Evolutionary conservation across 2,329 filamentous ascomycete species (phyloP).

Genomic region (Stagonosporopsis rhizophila): DNA sequence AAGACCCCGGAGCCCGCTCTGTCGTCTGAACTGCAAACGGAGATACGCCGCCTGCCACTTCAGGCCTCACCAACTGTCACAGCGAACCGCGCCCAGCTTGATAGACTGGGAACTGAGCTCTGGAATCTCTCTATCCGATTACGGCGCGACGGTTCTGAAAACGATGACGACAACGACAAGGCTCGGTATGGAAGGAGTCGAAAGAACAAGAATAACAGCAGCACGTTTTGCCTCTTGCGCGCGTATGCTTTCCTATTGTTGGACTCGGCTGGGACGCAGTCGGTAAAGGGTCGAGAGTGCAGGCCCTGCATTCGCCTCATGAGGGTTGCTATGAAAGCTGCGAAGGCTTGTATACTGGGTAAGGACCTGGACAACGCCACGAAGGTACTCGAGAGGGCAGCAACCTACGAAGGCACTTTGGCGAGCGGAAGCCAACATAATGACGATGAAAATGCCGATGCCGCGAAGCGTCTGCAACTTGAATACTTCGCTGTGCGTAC

Average conservation of each 20-base stretch:
- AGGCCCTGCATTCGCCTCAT: slow-evolving; percentile 62
- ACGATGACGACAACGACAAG: slow-evolving; percentile 22
- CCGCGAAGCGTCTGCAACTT: slow-evolving; percentile 55
- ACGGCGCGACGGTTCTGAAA: slow-evolving; percentile 29
- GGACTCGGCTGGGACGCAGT: slow-evolving; percentile 51
- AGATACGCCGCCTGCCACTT: slow-evolving; percentile 53
- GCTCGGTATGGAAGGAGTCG: slow-evolving; percentile 42
- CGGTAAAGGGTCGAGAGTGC: slow-evolving; percentile 25
- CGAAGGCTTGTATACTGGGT: slow-evolving; percentile 67
- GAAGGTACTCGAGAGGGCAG: slow-evolving; percentile 69
- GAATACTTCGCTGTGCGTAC: slow-evolving; percentile 73
- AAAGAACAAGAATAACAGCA: slow-evolving; percentile 11
- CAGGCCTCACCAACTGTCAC: slow-evolving; percentile 32
- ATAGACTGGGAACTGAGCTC: slow-evolving; percentile 63
- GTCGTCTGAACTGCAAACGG: slow-evolving; percentile 46
- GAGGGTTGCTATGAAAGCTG: slow-evolving; percentile 71
- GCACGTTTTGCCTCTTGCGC: slow-evolving; percentile 49
- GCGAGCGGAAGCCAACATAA: slow-evolving; percentile 24
- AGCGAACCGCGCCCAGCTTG: slow-evolving; percentile 58
- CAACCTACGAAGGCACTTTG: slow-evolving; percentile 55
- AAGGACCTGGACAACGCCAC: slow-evolving; percentile 65
- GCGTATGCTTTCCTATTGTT: slow-evolving; percentile 73
- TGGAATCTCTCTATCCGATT: slow-evolving; percentile 72
- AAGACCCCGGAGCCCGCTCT: slow-evolving; percentile 28
- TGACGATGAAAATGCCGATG: slow-evolving; percentile 34